Conservation (phyloP, 148 eudicot species). For the Chenopodium quinoa region DNA sequence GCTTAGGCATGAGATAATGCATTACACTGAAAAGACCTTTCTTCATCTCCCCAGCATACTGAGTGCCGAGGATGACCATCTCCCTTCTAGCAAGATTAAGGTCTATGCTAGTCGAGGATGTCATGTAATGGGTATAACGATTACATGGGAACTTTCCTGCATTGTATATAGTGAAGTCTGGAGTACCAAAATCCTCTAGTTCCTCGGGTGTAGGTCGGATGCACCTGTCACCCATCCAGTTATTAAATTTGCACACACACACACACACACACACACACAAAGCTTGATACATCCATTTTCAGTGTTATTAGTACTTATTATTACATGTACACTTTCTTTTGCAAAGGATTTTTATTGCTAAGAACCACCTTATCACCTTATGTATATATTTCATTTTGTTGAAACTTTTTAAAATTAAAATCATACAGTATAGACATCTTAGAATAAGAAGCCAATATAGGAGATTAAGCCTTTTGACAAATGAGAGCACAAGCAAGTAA, state of each 20-base stretch:
- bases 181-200: constrained; percentile 73
- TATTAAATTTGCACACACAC: constrained; percentile 35
- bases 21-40: constrained; percentile 80
- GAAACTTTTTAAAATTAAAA: not conserved
- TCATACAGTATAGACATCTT: not conserved
- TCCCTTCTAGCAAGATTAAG: constrained; percentile 68
- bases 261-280: constrained; percentile 26
- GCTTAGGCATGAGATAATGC: constrained; percentile 89
- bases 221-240: constrained; percentile 74
- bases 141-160: constrained; percentile 87
- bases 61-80: constrained; percentile 89
- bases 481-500: not conserved
- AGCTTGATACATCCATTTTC: not conserved
- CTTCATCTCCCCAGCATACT: constrained; percentile 92
- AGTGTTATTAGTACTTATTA: not conserved
- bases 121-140: constrained; percentile 85
- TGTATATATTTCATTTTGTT: too few species aligned
- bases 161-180: constrained; percentile 86
- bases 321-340: too few species aligned
- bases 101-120: constrained; percentile 83
- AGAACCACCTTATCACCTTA: too few species aligned
- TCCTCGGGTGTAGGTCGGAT: constrained; percentile 81
- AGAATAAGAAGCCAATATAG: too few species aligned
- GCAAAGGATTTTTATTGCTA: too few species aligned
- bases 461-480: not conserved